phyloP scores from a whole-genome alignment of 345 rosid species.

The Adansonia digitata region DNA sequence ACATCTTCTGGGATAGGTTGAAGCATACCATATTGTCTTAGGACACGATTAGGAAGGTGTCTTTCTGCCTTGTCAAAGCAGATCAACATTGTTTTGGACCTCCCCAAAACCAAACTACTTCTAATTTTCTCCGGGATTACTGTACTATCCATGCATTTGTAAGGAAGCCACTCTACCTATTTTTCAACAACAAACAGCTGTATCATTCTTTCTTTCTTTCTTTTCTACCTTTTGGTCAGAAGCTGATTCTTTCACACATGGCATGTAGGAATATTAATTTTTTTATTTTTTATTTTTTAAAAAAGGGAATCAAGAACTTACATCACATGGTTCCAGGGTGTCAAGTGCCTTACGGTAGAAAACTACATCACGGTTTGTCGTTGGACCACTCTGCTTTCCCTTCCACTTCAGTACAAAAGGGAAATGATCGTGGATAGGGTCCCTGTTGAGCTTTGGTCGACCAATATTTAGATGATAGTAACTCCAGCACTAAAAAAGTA shows the following conservation, averaged over 20 bases:
- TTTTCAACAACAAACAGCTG: constrained; percentile 11
- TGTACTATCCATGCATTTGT: constrained; percentile 58
- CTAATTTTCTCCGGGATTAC: constrained; percentile 62
- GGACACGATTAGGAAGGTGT: constrained; percentile 93
- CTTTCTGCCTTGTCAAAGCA: constrained; percentile 99
- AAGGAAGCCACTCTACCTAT: constrained; percentile 95
- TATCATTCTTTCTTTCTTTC: neutral
- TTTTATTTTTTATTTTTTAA: neutral
- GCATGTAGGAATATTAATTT: neutral
- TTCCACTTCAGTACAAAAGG: constrained; percentile 92
- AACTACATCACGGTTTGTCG: constrained; percentile 83
- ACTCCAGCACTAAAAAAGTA: constrained; percentile 77
- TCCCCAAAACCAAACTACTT: constrained; percentile 60
- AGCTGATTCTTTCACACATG: neutral
- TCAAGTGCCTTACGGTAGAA: constrained; percentile 84
- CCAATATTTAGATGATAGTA: constrained; percentile 87
- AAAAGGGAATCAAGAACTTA: constrained; percentile 27
- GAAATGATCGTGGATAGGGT: constrained; percentile 73
- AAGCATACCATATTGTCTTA: constrained; percentile 70
- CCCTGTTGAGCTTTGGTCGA: constrained; percentile 82
- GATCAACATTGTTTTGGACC: constrained; percentile 90
- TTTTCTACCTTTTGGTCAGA: neutral
- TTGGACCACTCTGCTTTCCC: constrained; percentile 93
- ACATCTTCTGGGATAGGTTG: constrained; percentile 88
- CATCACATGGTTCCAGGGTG: constrained; percentile 67